phyloP scores from a whole-genome alignment of 1,139 yeast species.

The Scheffersomyces titani region DNA sequence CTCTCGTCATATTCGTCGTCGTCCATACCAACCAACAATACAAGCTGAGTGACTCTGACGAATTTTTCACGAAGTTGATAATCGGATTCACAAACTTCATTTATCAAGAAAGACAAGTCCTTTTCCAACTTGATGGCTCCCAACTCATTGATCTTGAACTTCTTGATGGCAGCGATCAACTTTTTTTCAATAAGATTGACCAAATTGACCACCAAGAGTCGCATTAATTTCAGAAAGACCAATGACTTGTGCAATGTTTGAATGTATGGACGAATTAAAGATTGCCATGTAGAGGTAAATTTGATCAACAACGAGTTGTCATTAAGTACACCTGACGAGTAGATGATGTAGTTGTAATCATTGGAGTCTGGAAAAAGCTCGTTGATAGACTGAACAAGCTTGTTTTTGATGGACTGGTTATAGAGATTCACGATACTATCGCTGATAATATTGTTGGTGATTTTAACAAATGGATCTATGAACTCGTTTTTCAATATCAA shows the following conservation, averaged over 20 bases:
- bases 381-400: conserved; percentile 47
- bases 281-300: conserved; percentile 66
- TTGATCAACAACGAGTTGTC: conserved; percentile 35
- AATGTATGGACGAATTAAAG: conserved; percentile 63
- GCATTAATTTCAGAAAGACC: conserved; percentile 49
- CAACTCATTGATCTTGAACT: conserved; percentile 64
- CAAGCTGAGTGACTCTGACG: conserved; percentile 78
- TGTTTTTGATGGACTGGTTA: conserved; percentile 56
- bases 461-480: conserved; percentile 40
- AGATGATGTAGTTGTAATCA: conserved; percentile 38
- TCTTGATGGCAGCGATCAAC: conserved; percentile 63
- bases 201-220: conserved; percentile 53
- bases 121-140: conserved; percentile 86
- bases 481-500: conserved; percentile 40
- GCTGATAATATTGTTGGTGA: conserved; percentile 47
- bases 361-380: conserved; percentile 58
- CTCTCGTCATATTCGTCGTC: conserved; percentile 66
- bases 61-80: conserved; percentile 79
- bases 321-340: conserved; percentile 29
- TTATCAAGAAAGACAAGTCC: conserved; percentile 74
- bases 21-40: conserved; percentile 79
- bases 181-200: conserved; percentile 63
- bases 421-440: conserved; percentile 59
- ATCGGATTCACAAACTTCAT: conserved; percentile 59
- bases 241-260: conserved; percentile 53